phyloP scores from a whole-genome alignment of 2,329 filamentous ascomycete genomes.

The Fusarium succisae region DNA sequence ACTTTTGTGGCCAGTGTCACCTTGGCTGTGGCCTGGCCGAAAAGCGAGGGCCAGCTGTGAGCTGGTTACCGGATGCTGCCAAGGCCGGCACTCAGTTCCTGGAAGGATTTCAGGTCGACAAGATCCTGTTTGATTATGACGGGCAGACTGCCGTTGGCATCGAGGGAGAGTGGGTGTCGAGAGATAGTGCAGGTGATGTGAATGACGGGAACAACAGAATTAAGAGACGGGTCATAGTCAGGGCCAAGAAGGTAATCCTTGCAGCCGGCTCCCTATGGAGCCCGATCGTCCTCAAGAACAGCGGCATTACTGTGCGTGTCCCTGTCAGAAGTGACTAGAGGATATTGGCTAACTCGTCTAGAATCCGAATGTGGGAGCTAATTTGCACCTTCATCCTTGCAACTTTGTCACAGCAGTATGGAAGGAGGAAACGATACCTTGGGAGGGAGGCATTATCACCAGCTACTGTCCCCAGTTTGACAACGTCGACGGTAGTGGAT shows the following conservation, averaged over 20 bases:
- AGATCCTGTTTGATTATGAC: slow-evolving; percentile 72
- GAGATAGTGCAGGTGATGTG: slow-evolving; percentile 70
- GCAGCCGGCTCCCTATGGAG: slow-evolving; percentile 80
- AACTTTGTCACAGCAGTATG: slow-evolving; percentile 69
- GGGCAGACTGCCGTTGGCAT: slow-evolving; percentile 74
- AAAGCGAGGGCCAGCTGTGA: slow-evolving; percentile 82
- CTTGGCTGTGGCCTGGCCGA: slow-evolving; percentile 71
- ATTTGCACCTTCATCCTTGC: slow-evolving; percentile 85
- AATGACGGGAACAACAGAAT: slow-evolving; percentile 58
- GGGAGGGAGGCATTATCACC: slow-evolving; percentile 82
- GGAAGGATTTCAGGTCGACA: slow-evolving; percentile 80
- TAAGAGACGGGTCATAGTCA: slow-evolving; percentile 73
- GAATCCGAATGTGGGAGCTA: slow-evolving; percentile 83
- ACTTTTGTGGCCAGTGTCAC: slow-evolving; percentile 76
- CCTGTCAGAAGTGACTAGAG: neutral
- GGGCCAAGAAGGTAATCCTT: slow-evolving; percentile 83
- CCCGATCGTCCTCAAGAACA: slow-evolving; percentile 79
- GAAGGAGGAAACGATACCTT: slow-evolving; percentile 74
- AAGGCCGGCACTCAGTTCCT: slow-evolving; percentile 81
- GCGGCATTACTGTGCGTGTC: slow-evolving; percentile 72
- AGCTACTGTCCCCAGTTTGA: slow-evolving; percentile 80
- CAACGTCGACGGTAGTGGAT: slow-evolving; percentile 80
- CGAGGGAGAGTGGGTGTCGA: slow-evolving; percentile 77
- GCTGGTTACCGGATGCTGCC: slow-evolving; percentile 83
- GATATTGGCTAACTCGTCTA: slow-evolving; percentile 45